Evolutionary conservation across 1,284 basidiomycete species (phyloP), one percentile per base, ranked within the genome.

Genomic region (Heimioporus punctisporus): DNA sequence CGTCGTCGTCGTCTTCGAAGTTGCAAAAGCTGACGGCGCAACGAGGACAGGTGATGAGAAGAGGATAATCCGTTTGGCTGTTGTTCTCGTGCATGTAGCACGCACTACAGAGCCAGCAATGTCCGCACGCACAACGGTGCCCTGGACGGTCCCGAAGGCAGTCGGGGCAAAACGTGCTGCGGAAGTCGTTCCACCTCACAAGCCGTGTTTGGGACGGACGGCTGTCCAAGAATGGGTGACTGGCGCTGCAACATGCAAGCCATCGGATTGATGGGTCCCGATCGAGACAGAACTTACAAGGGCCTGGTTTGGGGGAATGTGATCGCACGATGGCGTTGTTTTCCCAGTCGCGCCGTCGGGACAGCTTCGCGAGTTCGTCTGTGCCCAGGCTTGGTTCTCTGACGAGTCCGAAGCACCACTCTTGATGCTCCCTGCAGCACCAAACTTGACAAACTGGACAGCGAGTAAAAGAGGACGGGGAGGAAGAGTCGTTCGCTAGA

Each of bases 391-490:
- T 6, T 12, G 60, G 62, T 5, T 57, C 17, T 28, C 30, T 3
- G 44, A 66, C 6, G 14, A 57, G 14, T 6, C 62, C 60, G 9
- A 50, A 11, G 34, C 64, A 66, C 64, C 64, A 63, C 0, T 43
- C 5, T 7, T n/a, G 9, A 50, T 66, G 60, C 25, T 54, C 52
- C 14, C 37, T 51, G 9, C 64, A 64, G 42, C 50, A 42, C 53
- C 60, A 64, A 14, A 2, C 17, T 34, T 39, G 11, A 25, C 62
- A 63, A 9, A 1, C 10, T 19, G 50, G 27, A 21, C 57, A 66
- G 23, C 25, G 10, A 37, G 53, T 24, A 45, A 66, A 41, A 9
- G 31, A 14, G 27, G 60, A 12, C 25, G 62, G 27, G 11, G 57
- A 9, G 6, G 39, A 37, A 6, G 62, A 24, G 25, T 28, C 47